phyloP scores from a whole-genome alignment of 1,139 yeast genomes.

The Candida glucosophila region DNA sequence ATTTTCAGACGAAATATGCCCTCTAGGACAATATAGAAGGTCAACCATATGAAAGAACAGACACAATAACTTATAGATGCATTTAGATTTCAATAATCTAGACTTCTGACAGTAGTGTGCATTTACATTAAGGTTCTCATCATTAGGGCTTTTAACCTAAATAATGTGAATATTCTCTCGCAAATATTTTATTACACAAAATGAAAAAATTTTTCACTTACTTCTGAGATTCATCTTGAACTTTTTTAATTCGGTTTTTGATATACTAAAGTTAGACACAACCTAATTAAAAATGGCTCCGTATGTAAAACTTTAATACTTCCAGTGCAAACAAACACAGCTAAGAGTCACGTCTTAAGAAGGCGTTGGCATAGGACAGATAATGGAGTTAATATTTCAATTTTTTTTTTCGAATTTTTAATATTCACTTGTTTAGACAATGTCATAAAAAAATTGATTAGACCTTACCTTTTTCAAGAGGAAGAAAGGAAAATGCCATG shows the following conservation, averaged over 20 bases:
- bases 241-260: background rate
- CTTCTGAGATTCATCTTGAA: background rate
- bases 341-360: background rate
- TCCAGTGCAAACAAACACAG: background rate
- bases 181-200: constrained; percentile 1
- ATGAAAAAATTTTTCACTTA: background rate
- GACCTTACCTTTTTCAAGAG: constrained; percentile 1
- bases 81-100: too few relatives aligned
- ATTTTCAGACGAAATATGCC: too few relatives aligned
- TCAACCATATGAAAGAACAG: too few relatives aligned
- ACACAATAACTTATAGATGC: too few relatives aligned
- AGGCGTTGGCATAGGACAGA: constrained; percentile 1
- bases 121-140: background rate
- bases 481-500: constrained; percentile 17
- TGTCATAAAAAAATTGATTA: too few relatives aligned
- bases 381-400: constrained; percentile 1
- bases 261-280: background rate
- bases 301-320: constrained; percentile 1
- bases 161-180: too few relatives aligned
- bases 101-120: background rate
- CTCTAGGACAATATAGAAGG: too few relatives aligned
- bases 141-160: constrained; percentile 1
- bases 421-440: too few relatives aligned
- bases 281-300: constrained; percentile 1
- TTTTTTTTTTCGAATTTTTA: too few relatives aligned